These are phyloP conservation scores for Agrocybe praecox DNA, from an alignment of 768 basidiomycete species.

Conservation along the genomic window DNA sequence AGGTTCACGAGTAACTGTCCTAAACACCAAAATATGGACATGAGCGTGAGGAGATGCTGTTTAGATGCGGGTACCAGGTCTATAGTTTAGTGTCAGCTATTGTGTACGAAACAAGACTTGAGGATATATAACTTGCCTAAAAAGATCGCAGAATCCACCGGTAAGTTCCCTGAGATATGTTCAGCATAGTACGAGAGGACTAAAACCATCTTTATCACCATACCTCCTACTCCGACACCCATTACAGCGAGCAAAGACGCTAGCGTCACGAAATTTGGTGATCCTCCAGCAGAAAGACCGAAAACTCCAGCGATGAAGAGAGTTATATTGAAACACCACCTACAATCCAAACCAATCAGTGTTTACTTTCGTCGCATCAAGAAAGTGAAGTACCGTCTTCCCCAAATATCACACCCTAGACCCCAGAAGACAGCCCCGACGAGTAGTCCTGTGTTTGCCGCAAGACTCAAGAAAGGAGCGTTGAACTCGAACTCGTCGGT, in stretches of 20 bases:
- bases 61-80: conserved; percentile 71
- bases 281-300: conserved; percentile 62
- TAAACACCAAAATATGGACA: conserved; percentile 83
- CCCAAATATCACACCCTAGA: conserved; percentile 70
- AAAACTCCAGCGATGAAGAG: conserved; percentile 69
- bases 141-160: conserved; percentile 75
- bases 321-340: conserved; percentile 71
- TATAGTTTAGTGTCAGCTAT: conserved; percentile 15
- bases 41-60: conserved; percentile 71
- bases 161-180: conserved; percentile 48
- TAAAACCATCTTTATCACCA: background rate
- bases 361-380: background rate
- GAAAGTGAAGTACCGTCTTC: conserved; percentile 45
- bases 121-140: conserved; percentile 44
- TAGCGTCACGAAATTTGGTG: conserved; percentile 52
- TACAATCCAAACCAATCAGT: conserved; percentile 17
- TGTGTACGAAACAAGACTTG: background rate
- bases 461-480: conserved; percentile 64
- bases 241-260: conserved; percentile 56
- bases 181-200: conserved; percentile 5
- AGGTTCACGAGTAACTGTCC: conserved; percentile 64
- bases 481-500: conserved; percentile 64
- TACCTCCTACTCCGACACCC: conserved; percentile 72
- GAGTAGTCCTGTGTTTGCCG: conserved; percentile 67
- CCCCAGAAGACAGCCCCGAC: conserved; percentile 73